phyloP scores from a whole-genome alignment of 805 yeast genomes.

The Teunomyces cretensis region DNA sequence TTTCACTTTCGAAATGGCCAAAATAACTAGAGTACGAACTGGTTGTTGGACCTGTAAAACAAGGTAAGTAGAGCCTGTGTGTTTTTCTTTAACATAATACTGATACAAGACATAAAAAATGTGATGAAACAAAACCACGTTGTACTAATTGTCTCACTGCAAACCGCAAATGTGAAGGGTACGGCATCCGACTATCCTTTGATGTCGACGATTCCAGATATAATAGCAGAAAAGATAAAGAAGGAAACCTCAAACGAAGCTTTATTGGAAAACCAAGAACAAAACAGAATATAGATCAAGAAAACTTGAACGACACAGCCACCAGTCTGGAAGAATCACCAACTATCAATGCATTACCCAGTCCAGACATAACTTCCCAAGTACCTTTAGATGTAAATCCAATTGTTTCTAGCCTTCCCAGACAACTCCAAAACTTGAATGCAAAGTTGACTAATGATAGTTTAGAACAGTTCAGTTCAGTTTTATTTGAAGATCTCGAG shows the following conservation, averaged over 20 bases:
- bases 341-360: neutral
- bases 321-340: neutral
- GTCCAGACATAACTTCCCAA: neutral
- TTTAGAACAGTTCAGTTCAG: slow-evolving; percentile 21
- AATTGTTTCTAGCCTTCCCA: neutral
- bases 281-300: neutral
- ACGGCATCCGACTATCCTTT: slow-evolving; percentile 47
- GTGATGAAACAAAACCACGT: slow-evolving; percentile 54
- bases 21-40: slow-evolving; percentile 51
- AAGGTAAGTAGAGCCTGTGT: slow-evolving; percentile 30
- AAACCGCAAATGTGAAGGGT: slow-evolving; percentile 50
- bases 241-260: slow-evolving; percentile 39
- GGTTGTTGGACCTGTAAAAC: slow-evolving; percentile 61
- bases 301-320: neutral
- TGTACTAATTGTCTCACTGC: slow-evolving; percentile 49
- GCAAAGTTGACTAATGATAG: slow-evolving; percentile 14
- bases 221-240: slow-evolving; percentile 12
- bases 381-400: neutral
- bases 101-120: slow-evolving; percentile 47
- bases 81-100: slow-evolving; percentile 6
- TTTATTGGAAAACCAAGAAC: slow-evolving; percentile 44
- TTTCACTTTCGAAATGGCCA: slow-evolving; percentile 21
- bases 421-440: neutral
- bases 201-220: slow-evolving; percentile 50
- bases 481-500: slow-evolving; percentile 27